Evolutionary conservation across 306 rosid species (phyloP), one percentile per base, ranked within the genome.

Genomic region (Begonia loranthoides): DNA sequence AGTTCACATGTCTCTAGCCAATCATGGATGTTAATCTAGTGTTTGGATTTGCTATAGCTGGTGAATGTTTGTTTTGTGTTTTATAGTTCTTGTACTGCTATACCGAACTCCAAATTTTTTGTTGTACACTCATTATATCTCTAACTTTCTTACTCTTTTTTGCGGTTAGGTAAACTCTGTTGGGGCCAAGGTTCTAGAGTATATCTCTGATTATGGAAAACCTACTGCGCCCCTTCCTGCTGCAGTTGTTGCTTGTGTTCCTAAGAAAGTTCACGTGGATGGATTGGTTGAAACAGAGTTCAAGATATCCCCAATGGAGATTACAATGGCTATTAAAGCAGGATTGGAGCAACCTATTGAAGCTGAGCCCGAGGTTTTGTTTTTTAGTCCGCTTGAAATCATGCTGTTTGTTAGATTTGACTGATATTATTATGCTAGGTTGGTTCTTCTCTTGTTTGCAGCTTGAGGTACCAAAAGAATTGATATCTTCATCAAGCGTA

Each of bases 161-260:
- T 58, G 63, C 57, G 61, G 60, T 61, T 64, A 90, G 97, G 95
- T 85, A 58, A 90, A 90, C 68, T 70, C 78, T 58, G 73, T 90
- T 68, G 97, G 95, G 45, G 94, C 97, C 10, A 57, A 79, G 71
- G 88, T 90, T 58, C 73, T 90, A 21, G 94, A 90, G 66, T 90
- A 77, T 64, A 79, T 82, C 48, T 85, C 92, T 68, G 90, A 78
- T 72, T 90, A 76, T 74, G 99, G 94, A 55, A 76, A 82, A 66
- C 86, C 94, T 54, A 72, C 92, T 24, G 80, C 99, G 64, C 95
- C 95, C 19, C 71, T 86, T 74, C 94, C 94, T 62, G 99, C 99
- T 40, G 99, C 99, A 49, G 78, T 90, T 78, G 86, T 90, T 70
- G 94, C 99, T 24, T 90, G 99, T 69, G 95, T 90, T 68, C 99